Base-by-base conservation (phyloP, 768 basidiomycete genomes). In the Suillus occidentalis region DNA sequence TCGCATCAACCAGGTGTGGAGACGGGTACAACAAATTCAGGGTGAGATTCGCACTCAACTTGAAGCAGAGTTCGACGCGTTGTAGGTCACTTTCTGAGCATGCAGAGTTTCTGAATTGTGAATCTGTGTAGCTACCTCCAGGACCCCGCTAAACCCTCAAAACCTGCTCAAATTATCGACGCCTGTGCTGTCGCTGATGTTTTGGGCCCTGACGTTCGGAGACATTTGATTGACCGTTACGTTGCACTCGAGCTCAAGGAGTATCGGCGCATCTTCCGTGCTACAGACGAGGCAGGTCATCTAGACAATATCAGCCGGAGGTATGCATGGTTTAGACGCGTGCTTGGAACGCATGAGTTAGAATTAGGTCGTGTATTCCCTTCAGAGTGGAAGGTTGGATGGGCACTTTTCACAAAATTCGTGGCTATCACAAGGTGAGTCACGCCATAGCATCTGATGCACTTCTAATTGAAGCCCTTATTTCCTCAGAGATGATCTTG, bases 201-300 rank as follows among this genome's bases (percentile, higher is more conserved):
- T 0, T 81, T 99, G 0, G 96, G 96, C 1, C 78, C 82, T 6
- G 97, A 99, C 65, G 89, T 94, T 65, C 89, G 92, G 73, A 81
- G 75, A 12, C 88, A 91, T 63, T 84, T 97, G 62, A 83, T 99
- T 14, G 93, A 96, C 61, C 89, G 95, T 60, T 97, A 97, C 71
- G 89, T 94, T 25, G 87, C 90, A 12, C 83, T 96, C 18, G 94
- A 97, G 69, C 83, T 99, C 31, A 94, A 94, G 73, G 97, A 99
- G 74, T 99, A 99, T 74, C 89, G 95, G 13, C 89, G 95, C 25
- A 96, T 99, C 73, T 99, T 99, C 79, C 88, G 92, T 58, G 87
- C 92, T 8, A 89, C 89, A 6, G 95, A 97, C 67, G 97, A 99
- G 77, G 95, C 97, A 2, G 97, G 97, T 4, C 94, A 97, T 71